These are phyloP conservation scores for Rosa hybrid DNA, from an alignment of 331 rosid species.

Conservation along the genomic window DNA sequence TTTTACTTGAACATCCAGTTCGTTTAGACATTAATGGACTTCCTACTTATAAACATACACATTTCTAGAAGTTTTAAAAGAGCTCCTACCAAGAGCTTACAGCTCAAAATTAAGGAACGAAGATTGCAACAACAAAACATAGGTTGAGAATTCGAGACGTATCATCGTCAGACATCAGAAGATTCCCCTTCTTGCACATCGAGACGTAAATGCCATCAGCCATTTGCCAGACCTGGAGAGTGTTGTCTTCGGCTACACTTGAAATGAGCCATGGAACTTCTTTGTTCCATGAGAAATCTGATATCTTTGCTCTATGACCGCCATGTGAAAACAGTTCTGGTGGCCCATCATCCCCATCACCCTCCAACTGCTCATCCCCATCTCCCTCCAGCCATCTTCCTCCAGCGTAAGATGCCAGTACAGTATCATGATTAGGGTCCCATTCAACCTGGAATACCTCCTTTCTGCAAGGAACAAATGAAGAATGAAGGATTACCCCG, in stretches of 20 bases:
- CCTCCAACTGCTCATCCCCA: constrained; percentile 76
- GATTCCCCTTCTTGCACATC: constrained; percentile 16
- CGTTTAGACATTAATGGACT: neutral
- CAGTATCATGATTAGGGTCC: constrained; percentile 90
- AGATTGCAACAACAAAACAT: neutral
- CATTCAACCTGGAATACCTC: constrained; percentile 97
- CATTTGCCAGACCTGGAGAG: constrained; percentile 87
- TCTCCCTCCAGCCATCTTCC: constrained; percentile 66
- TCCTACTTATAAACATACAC: neutral
- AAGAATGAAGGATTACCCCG: neutral
- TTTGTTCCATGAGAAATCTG: constrained; percentile 90
- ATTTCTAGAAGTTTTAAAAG: neutral
- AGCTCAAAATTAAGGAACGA: neutral
- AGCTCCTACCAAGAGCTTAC: neutral
- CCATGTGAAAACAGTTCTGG: constrained; percentile 83
- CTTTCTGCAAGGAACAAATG: constrained; percentile 46
- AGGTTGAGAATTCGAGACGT: neutral
- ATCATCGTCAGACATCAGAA: constrained; percentile 2
- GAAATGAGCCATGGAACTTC: constrained; percentile 78
- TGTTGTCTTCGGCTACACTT: constrained; percentile 88
- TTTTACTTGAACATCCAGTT: neutral
- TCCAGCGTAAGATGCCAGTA: constrained; percentile 79
- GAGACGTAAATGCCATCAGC: constrained; percentile 57
- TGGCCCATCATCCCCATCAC: constrained; percentile 85
- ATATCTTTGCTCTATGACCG: constrained; percentile 86